Evolutionary conservation across 2,329 filamentous ascomycete genomes (phyloP).

Genomic region (Pyricularia grisea): DNA sequence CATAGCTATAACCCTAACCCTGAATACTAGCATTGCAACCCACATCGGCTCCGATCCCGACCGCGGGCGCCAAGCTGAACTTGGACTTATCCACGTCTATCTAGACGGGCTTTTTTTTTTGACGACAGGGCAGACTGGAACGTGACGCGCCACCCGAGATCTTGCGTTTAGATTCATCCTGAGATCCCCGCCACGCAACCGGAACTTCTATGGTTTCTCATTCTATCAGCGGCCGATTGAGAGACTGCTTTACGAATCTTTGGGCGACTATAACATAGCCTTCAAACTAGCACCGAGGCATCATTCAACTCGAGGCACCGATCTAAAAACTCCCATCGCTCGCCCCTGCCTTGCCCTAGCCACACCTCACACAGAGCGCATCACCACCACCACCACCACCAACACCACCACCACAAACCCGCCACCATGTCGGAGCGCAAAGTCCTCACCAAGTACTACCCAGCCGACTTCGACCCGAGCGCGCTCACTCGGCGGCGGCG

Average conservation of each 20-base stretch:
- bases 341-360: too few relatives aligned
- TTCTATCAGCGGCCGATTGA: not conserved
- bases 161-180: not conserved
- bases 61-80: not conserved
- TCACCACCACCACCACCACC: too few relatives aligned
- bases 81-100: not conserved
- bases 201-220: not conserved
- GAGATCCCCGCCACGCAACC: not conserved
- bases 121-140: not conserved
- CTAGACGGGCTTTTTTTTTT: not conserved
- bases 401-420: not conserved
- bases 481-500: slow-evolving; percentile 59
- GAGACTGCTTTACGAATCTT: not conserved
- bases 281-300: not conserved
- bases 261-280: not conserved
- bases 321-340: not conserved
- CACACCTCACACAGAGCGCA: too few relatives aligned
- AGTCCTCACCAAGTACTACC: slow-evolving; percentile 25
- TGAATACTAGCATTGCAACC: not conserved
- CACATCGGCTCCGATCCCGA: not conserved
- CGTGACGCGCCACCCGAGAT: not conserved
- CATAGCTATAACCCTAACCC: not conserved
- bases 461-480: slow-evolving; percentile 83
- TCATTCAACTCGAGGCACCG: not conserved
- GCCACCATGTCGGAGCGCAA: slow-evolving; percentile 33